A percentile compares a stretch with the other conserved stretches of the same genome.
These are phyloP conservation scores for Irpex lacteus DNA, from an alignment of 1,284 basidiomycete genomes.

Conservation along the genomic window DNA sequence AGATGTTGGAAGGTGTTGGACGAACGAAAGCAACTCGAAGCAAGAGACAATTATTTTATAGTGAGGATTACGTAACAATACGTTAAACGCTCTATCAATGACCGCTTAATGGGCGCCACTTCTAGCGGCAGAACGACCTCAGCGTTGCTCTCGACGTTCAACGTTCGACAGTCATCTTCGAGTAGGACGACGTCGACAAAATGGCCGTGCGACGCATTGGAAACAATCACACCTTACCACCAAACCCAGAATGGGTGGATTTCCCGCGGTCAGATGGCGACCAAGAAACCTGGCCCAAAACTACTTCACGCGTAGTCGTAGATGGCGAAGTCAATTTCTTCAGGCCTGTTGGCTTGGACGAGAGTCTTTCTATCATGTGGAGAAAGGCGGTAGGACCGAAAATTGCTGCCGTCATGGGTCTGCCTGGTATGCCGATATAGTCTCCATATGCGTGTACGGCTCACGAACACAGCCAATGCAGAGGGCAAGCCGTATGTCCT, in stretches of 20 bases:
- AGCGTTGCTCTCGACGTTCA: neutral
- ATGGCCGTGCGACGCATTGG: constrained; percentile 36
- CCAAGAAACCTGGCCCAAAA: constrained; percentile 47
- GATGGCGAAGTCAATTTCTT: constrained; percentile 72
- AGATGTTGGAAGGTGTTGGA: no score
- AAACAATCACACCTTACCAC: constrained; percentile 35
- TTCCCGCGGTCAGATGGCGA: constrained; percentile 65
- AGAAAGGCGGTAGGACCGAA: constrained; percentile 51
- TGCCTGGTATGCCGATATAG: constrained; percentile 42
- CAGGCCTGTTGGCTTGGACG: constrained; percentile 48
- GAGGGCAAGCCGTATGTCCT: constrained; percentile 59
- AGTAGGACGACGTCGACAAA: neutral
- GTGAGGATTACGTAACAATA: no score
- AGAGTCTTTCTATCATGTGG: constrained; percentile 57
- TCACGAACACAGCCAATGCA: constrained; percentile 23
- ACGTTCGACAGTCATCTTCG: neutral
- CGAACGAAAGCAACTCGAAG: no score
- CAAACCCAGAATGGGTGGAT: constrained; percentile 51
- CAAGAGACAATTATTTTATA: no score
- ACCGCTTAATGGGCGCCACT: no score
- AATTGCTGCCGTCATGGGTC: constrained; percentile 49
- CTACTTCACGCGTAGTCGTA: constrained; percentile 45
- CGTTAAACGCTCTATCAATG: no score
- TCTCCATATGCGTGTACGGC: neutral
- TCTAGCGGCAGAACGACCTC: neutral